phyloP scores from a whole-genome alignment of 164 flowering plant species.

The Cinnamomum micranthum region DNA sequence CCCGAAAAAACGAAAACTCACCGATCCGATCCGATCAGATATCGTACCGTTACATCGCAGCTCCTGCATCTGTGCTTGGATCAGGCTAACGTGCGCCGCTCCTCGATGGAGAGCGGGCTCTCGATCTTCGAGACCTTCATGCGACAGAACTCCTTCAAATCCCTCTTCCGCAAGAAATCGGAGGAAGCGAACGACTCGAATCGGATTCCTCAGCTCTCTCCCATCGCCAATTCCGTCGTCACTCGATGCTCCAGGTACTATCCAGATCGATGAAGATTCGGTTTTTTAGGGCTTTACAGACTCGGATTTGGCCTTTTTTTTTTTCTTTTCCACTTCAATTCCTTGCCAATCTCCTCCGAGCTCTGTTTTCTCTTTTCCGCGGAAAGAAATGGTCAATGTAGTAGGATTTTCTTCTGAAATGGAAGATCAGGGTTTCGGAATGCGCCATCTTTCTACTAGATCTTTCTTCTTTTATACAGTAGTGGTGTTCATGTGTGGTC shows the following conservation, averaged over 20 bases:
- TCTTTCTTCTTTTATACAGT: neutral
- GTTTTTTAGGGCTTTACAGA: neutral
- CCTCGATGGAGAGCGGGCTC: constrained; percentile 15
- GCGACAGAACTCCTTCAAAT: constrained; percentile 18
- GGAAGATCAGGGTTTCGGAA: too few relatives aligned
- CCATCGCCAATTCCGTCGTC: constrained; percentile 37
- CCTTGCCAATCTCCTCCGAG: neutral
- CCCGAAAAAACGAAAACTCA: neutral
- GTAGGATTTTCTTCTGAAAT: too few relatives aligned
- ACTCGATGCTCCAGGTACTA: constrained; percentile 42
- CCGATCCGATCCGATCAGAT: neutral
- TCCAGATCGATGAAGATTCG: neutral
- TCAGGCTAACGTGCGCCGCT: neutral
- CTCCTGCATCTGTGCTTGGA: neutral
- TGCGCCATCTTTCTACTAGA: too few relatives aligned
- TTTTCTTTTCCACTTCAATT: too few relatives aligned
- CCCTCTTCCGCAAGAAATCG: constrained; percentile 15
- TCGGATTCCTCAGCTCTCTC: constrained; percentile 31
- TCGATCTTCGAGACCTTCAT: constrained; percentile 13
- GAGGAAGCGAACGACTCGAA: neutral
- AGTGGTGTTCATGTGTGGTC: too few relatives aligned
- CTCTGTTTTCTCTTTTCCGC: neutral
- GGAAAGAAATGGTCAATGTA: neutral
- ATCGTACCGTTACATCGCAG: neutral
- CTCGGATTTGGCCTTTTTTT: neutral